Evolutionary conservation across 2,329 filamentous ascomycete species (phyloP).

Genomic region (Ascomycota sp.): DNA sequence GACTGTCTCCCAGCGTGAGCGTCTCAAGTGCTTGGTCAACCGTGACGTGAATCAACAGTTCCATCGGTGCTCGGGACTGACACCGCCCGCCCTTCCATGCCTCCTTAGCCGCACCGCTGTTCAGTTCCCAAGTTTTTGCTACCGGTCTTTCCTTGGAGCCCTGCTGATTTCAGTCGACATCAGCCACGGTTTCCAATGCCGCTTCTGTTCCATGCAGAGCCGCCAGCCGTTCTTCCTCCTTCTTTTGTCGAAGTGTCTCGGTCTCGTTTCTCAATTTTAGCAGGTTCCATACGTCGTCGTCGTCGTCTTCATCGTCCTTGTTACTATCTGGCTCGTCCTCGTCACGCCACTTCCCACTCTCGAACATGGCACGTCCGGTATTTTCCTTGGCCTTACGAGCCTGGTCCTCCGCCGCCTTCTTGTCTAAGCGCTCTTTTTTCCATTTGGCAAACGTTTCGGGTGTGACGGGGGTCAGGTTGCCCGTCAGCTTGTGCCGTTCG

Average conservation of each 20-base stretch:
- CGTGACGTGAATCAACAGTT: too few species aligned
- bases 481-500: slow-evolving; percentile 85
- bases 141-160: too few species aligned
- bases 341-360: slow-evolving; percentile 80
- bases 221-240: slow-evolving; percentile 52
- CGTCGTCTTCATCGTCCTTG: slow-evolving; percentile 33
- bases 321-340: slow-evolving; percentile 41
- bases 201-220: slow-evolving; percentile 9
- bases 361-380: slow-evolving; percentile 85
- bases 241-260: slow-evolving; percentile 49
- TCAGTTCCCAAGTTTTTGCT: too few species aligned
- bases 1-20: too few species aligned
- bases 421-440: slow-evolving; percentile 86
- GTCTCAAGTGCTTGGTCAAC: too few species aligned
- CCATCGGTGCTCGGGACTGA: too few species aligned
- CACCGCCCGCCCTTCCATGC: too few species aligned
- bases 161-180: too few species aligned
- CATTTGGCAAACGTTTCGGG: slow-evolving; percentile 85
- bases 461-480: slow-evolving; percentile 80
- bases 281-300: slow-evolving; percentile 57
- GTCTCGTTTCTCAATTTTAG: slow-evolving; percentile 72
- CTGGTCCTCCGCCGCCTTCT: slow-evolving; percentile 89
- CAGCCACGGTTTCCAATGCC: too few species aligned
- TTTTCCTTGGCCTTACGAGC: slow-evolving; percentile 84
- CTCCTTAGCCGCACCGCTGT: too few species aligned